These are phyloP conservation scores for Picea abies DNA, from an alignment of 83 land plant species.

Conservation along the genomic window DNA sequence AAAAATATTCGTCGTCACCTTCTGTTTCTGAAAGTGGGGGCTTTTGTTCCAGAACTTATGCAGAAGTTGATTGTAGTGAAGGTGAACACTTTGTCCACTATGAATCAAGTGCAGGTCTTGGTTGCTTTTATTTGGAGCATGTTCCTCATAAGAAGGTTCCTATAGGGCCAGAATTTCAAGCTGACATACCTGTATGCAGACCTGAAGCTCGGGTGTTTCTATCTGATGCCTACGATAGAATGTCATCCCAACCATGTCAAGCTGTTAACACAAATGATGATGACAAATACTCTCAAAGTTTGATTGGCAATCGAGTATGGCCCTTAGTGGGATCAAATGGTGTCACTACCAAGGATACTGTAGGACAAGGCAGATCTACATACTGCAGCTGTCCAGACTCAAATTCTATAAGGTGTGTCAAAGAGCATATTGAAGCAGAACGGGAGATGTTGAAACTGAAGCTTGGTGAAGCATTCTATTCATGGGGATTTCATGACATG, in stretches of 20 bases:
- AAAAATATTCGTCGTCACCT: not conserved
- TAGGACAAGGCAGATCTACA: slow-evolving; percentile 34
- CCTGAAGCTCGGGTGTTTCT: slow-evolving; percentile 12
- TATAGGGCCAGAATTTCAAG: slow-evolving; percentile 81
- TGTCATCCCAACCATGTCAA: slow-evolving; percentile 9
- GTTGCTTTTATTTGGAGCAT: slow-evolving; percentile 14
- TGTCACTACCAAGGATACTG: slow-evolving; percentile 11
- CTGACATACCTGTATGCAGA: slow-evolving; percentile 54
- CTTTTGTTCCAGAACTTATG: not conserved
- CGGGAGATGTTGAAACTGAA: slow-evolving; percentile 44
- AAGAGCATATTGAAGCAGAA: slow-evolving; percentile 64
- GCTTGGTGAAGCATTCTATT: slow-evolving; percentile 60
- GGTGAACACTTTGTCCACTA: not conserved
- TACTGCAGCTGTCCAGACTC: slow-evolving; percentile 44
- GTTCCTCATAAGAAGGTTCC: slow-evolving; percentile 61
- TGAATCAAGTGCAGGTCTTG: not conserved
- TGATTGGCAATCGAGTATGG: slow-evolving; percentile 51
- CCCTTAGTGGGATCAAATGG: slow-evolving; percentile 44
- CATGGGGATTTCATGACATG: slow-evolving; percentile 79
- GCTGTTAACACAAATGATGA: slow-evolving; percentile 10
- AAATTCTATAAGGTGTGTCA: slow-evolving; percentile 71
- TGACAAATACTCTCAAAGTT: slow-evolving; percentile 14
- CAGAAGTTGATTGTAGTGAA: slow-evolving; percentile 10
- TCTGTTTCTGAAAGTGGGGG: slow-evolving; percentile 11
- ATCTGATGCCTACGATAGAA: not conserved